Percentiles rank a stretch among this genome's conserved stretches.
phyloP scores from a whole-genome alignment of 257 asterid genomes.

The Salvia splendens region DNA sequence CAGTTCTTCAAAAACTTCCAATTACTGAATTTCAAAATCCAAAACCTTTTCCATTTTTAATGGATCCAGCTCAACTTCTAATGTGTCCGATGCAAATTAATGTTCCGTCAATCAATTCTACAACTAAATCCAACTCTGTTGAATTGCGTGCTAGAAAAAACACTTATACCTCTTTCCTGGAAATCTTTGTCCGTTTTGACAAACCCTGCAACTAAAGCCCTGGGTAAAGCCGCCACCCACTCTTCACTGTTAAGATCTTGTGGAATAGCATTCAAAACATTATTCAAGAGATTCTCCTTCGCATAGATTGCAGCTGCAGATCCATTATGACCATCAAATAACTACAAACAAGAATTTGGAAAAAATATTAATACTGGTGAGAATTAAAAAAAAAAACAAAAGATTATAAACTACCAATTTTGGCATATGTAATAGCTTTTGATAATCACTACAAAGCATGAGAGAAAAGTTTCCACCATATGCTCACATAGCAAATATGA shows the following conservation, averaged over 20 bases:
- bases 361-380: slow-evolving; percentile 16
- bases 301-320: slow-evolving; percentile 95
- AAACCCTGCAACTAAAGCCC: slow-evolving; percentile 97
- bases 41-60: slow-evolving; percentile 9
- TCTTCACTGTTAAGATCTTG: slow-evolving; percentile 84
- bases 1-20: neutral
- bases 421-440: neutral
- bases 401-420: slow-evolving; percentile 16
- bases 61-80: neutral
- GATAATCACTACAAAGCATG: neutral
- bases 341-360: slow-evolving; percentile 47
- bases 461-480: neutral
- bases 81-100: neutral
- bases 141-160: slow-evolving; percentile 1
- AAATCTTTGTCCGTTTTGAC: slow-evolving; percentile 96
- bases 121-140: slow-evolving; percentile 1
- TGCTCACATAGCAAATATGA: neutral
- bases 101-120: neutral
- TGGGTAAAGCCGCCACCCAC: slow-evolving; percentile 84
- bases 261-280: slow-evolving; percentile 81
- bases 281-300: slow-evolving; percentile 83
- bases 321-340: slow-evolving; percentile 98
- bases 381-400: neutral
- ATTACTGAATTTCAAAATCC: slow-evolving; percentile 1
- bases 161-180: slow-evolving; percentile 73